Percentiles rank a stretch among this genome's conserved stretches.
phyloP scores from a whole-genome alignment of 805 yeast species.

The Candida tammaniensis region DNA sequence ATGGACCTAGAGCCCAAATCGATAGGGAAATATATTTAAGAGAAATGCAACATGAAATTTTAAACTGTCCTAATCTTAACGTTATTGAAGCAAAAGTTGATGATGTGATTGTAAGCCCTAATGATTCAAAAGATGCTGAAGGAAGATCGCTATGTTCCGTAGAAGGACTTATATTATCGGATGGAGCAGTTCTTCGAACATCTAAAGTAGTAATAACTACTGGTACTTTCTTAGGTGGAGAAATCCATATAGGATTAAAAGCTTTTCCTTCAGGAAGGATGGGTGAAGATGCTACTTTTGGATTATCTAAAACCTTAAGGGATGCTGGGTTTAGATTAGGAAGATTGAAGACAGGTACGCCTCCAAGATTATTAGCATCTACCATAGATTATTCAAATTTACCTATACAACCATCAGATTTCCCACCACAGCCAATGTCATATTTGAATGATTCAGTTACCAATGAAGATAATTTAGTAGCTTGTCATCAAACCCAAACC shows the following conservation, averaged over 20 bases:
- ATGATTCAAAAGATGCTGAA: constrained; percentile 18
- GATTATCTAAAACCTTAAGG: constrained; percentile 73
- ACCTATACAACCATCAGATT: constrained; percentile 73
- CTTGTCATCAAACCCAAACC: constrained; percentile 78
- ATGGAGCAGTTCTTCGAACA: constrained; percentile 61
- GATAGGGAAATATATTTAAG: constrained; percentile 75
- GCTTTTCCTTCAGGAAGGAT: constrained; percentile 88
- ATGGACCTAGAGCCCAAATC: constrained; percentile 98
- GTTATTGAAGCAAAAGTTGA: constrained; percentile 76
- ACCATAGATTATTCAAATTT: constrained; percentile 69
- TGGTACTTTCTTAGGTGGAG: constrained; percentile 93
- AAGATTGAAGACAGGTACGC: constrained; percentile 94
- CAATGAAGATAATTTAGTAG: constrained; percentile 53
- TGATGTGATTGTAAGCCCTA: constrained; percentile 67
- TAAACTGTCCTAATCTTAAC: constrained; percentile 52
- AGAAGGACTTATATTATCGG: constrained; percentile 69
- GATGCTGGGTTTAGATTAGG: constrained; percentile 83
- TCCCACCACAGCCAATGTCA: constrained; percentile 88
- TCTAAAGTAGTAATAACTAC: constrained; percentile 83
- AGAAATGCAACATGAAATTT: constrained; percentile 74
- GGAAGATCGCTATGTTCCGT: constrained; percentile 48
- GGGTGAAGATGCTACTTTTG: constrained; percentile 89
- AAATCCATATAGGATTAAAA: constrained; percentile 84
- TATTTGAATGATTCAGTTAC: constrained; percentile 68
- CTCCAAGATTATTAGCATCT: constrained; percentile 76